These are phyloP conservation scores for Blastosporella zonata DNA, from an alignment of 1,284 basidiomycete genomes.

Conservation along the genomic window DNA sequence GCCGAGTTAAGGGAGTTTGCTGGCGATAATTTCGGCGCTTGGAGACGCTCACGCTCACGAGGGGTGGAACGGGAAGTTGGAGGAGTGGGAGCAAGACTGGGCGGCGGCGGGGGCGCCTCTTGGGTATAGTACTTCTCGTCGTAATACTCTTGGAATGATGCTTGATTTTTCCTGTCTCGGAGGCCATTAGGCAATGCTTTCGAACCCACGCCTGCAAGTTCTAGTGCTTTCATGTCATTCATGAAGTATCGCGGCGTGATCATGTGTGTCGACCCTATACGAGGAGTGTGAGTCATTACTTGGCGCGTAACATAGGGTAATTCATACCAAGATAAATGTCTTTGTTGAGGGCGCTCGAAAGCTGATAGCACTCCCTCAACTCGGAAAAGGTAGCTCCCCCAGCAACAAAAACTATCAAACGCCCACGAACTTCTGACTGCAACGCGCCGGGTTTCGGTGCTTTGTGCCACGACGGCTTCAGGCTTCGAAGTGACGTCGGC, in stretches of 20 bases:
- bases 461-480: conserved; percentile 83
- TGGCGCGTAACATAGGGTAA: neutral
- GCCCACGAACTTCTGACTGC: conserved; percentile 63
- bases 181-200: conserved; percentile 72
- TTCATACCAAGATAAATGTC: conserved; percentile 86
- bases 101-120: conserved; percentile 57
- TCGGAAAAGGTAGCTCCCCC: conserved; percentile 98
- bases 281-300: conserved; percentile 1
- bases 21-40: conserved; percentile 38
- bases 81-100: conserved; percentile 35
- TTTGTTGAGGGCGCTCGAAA: conserved; percentile 74
- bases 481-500: conserved; percentile 78
- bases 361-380: conserved; percentile 83
- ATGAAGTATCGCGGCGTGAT: conserved; percentile 84
- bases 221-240: conserved; percentile 83
- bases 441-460: conserved; percentile 54
- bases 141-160: conserved; percentile 67
- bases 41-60: conserved; percentile 20
- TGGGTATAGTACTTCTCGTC: conserved; percentile 74
- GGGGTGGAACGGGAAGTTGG: conserved; percentile 31
- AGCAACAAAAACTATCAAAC: conserved; percentile 90
- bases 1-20: conserved; percentile 46
- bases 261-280: conserved; percentile 84
- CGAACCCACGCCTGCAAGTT: conserved; percentile 74
- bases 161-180: conserved; percentile 47